Percentiles rank a stretch among this genome's conserved stretches.
Evolutionary conservation across 768 basidiomycete species (phyloP).

Genomic region (Boletellus emodensis): DNA sequence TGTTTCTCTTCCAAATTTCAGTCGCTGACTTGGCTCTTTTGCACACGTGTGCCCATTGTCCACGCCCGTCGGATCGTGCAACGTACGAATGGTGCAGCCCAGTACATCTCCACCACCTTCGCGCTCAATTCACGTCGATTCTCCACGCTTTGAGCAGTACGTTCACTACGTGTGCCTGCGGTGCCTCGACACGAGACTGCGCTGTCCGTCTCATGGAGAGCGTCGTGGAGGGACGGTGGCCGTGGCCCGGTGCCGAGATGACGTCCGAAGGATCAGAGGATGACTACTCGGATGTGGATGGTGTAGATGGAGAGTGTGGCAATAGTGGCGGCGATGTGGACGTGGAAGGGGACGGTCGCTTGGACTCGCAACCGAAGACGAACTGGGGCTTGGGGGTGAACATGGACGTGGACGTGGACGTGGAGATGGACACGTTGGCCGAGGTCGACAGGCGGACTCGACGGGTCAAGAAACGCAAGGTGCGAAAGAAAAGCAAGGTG

Average conservation of each 20-base stretch:
- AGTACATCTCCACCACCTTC: conserved; percentile 48
- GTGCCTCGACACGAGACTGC: conserved; percentile 57
- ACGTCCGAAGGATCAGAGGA: conserved; percentile 20
- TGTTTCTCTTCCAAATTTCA: neutral
- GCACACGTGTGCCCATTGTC: no score
- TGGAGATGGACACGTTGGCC: conserved; percentile 15
- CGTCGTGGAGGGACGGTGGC: conserved; percentile 48
- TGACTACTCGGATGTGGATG: conserved; percentile 14
- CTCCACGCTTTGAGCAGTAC: conserved; percentile 66
- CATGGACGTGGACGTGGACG: conserved; percentile 24
- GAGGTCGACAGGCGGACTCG: conserved; percentile 4
- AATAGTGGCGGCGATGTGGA: conserved; percentile 17
- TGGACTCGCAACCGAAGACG: conserved; percentile 1
- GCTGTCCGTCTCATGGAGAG: conserved; percentile 59
- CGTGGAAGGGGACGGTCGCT: conserved; percentile 23
- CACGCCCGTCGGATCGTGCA: neutral
- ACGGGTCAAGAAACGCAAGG: conserved; percentile 19
- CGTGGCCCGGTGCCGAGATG: conserved; percentile 30
- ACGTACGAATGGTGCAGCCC: conserved; percentile 32
- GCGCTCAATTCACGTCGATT: conserved; percentile 64
- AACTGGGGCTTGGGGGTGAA: conserved; percentile 16
- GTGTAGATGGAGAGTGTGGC: conserved; percentile 13
- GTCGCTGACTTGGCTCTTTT: neutral
- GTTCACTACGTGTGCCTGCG: conserved; percentile 75
- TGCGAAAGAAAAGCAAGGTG: conserved; percentile 13